phyloP scores from a whole-genome alignment of 345 rosid genomes.

The Capsella bursapastoris region DNA sequence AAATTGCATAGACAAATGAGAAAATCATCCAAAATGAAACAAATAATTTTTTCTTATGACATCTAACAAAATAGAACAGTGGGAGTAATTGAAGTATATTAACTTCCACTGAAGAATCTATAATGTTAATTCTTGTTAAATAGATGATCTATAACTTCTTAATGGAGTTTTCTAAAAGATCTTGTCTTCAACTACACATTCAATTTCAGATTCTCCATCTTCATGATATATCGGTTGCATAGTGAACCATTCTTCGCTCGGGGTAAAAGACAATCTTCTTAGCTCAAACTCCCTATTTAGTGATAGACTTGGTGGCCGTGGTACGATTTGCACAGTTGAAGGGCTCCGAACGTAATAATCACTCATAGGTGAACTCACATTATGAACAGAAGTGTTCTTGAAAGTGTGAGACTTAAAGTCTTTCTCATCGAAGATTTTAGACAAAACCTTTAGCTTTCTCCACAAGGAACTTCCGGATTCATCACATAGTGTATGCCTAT shows the following conservation, averaged over 20 bases:
- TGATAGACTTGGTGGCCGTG: slow-evolving; percentile 23
- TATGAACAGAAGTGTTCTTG: slow-evolving; percentile 30
- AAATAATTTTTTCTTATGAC: no score
- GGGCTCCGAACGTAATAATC: slow-evolving; percentile 15
- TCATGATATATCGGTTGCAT: slow-evolving; percentile 5
- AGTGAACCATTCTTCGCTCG: slow-evolving; percentile 8
- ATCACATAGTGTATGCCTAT: slow-evolving; percentile 1
- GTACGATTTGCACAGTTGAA: slow-evolving; percentile 21
- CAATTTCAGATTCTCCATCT: slow-evolving; percentile 24
- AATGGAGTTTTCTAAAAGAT: neutral
- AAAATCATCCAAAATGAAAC: no score
- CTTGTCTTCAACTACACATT: slow-evolving; percentile 4
- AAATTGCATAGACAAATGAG: no score
- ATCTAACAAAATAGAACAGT: no score
- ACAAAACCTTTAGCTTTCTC: slow-evolving; percentile 39
- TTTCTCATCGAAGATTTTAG: slow-evolving; percentile 43
- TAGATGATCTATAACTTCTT: neutral
- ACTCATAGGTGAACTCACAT: slow-evolving; percentile 33
- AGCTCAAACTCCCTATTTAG: slow-evolving; percentile 32
- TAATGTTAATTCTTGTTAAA: neutral
- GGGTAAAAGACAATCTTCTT: slow-evolving; percentile 19
- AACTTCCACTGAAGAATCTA: neutral
- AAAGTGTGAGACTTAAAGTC: slow-evolving; percentile 47
- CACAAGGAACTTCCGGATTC: slow-evolving; percentile 38
- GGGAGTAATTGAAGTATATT: neutral